Percentiles rank a stretch among this genome's conserved stretches.
These are phyloP conservation scores for Dothideomycetes sp. DNA, from an alignment of 2,329 filamentous ascomycete species.

Conservation along the genomic window DNA sequence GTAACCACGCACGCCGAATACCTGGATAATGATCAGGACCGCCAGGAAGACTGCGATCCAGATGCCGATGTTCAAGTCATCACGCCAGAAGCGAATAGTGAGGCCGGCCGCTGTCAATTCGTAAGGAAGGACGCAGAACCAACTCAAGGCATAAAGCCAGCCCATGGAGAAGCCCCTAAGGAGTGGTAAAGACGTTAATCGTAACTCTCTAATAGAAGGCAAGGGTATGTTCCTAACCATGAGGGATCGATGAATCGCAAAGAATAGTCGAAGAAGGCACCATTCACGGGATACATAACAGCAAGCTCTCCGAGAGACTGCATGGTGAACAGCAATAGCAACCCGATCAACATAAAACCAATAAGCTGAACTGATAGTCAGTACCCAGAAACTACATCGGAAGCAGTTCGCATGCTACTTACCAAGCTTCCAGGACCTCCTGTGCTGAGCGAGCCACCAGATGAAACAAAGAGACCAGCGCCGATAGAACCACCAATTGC, in stretches of 20 bases:
- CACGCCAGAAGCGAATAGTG: conserved; percentile 13
- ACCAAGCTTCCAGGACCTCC: conserved; percentile 36
- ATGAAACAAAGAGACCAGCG: conserved; percentile 44
- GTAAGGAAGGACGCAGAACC: conserved; percentile 21
- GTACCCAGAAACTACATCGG: neutral
- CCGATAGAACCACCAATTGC: conserved; percentile 31
- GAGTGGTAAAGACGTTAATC: neutral
- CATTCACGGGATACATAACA: conserved; percentile 27
- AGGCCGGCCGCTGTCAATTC: conserved; percentile 20
- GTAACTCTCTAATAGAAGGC: neutral
- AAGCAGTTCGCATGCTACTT: neutral
- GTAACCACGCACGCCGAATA: conserved; percentile 24
- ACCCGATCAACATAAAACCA: conserved; percentile 21
- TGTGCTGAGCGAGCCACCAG: conserved; percentile 34
- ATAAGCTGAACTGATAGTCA: conserved; percentile 13
- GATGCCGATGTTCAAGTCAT: conserved; percentile 16
- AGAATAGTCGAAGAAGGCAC: conserved; percentile 26
- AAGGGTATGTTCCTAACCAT: too few species aligned
- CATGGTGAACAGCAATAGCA: conserved; percentile 25
- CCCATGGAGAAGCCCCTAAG: conserved; percentile 20
- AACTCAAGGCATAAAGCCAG: conserved; percentile 21
- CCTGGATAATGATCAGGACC: conserved; percentile 19
- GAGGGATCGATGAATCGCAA: conserved; percentile 34
- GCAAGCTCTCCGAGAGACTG: conserved; percentile 27
- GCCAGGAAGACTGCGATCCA: conserved; percentile 23